Evolutionary conservation across 164 flowering plant species (phyloP).

Genomic region (Nelumbo lutea): DNA sequence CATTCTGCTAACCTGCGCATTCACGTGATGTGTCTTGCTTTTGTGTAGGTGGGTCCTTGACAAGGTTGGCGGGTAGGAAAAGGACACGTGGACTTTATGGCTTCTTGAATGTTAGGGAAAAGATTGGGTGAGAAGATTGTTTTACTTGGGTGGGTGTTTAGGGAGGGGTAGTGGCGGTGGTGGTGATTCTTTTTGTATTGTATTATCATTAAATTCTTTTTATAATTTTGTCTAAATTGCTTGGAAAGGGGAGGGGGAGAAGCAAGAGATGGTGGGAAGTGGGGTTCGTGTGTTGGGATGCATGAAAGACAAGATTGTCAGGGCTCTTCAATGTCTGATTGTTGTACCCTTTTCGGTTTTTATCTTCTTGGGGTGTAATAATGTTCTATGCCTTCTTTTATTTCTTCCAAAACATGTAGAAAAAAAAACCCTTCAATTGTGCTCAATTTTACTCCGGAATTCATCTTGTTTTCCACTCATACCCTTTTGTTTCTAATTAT

Average conservation of each 20-base stretch:
- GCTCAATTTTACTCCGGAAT: background rate
- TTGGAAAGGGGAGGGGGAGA: background rate
- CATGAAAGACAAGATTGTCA: background rate
- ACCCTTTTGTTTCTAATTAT: too few relatives aligned
- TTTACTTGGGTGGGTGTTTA: background rate
- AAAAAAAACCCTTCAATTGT: background rate
- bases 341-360: conserved; percentile 7
- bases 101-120: background rate
- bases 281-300: background rate
- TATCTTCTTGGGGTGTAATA: background rate
- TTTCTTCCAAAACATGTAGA: background rate
- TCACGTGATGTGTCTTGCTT: conserved; percentile 15
- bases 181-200: conserved; percentile 2
- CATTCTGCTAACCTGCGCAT: conserved; percentile 11
- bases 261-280: conserved; percentile 1
- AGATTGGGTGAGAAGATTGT: background rate
- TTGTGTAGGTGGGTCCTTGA: conserved; percentile 9
- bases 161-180: background rate
- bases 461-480: too few relatives aligned
- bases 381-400: background rate
- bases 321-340: conserved; percentile 7
- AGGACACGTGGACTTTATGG: conserved; percentile 11
- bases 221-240: background rate
- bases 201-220: background rate
- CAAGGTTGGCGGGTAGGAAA: conserved; percentile 2